Base-by-base conservation (phyloP, 345 rosid species). In the Gossypium stocksii region DNA sequence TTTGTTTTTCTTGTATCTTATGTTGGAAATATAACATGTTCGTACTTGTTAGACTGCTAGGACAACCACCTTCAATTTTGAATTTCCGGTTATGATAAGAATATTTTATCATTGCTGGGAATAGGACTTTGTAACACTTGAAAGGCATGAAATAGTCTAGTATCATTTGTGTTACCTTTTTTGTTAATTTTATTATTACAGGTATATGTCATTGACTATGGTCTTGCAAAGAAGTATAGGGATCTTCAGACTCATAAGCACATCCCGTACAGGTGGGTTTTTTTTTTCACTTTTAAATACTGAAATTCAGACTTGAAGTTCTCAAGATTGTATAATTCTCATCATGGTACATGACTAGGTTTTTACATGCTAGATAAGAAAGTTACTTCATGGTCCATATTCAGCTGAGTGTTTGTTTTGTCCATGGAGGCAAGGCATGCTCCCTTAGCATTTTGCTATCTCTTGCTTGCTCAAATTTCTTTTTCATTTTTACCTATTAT, bases 181-280 rank as follows among this genome's bases (percentile, higher is more conserved):
- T 49, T 16, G 56, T 75, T 56, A 51, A 63, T 52, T 20, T 23
- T 78, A 13, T 57, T 81, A 0, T 71, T 22, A 25, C 81, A 91
- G 94, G 94, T 91, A 51, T 91, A 89, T 75, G 78, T 83, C 67
- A 91, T 91, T 80, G 97, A 91, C 77, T 91, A 83, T 87, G 97
- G 97, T 58, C 97, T 91, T 74, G 97, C 92, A 52, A 91, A 91
- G 87, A 91, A 89, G 82, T 91, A 89, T 81, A 87, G 93, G 81
- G 97, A 91, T 83, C 94, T 91, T 80, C 97, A 91, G 80, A 91
- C 97, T 52, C 92, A 88, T 73, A 89, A 89, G 83, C 94, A 91
- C 84, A 91, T 91, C 68, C 92, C 94, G 5, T 91, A 91, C 80
- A 87, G 94, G 94, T 87, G 81, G 76, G 12, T 20, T 44, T 68